These are phyloP conservation scores for Aureobasidium pullulans DNA, from an alignment of 2,329 filamentous ascomycete species.

Conservation along the genomic window DNA sequence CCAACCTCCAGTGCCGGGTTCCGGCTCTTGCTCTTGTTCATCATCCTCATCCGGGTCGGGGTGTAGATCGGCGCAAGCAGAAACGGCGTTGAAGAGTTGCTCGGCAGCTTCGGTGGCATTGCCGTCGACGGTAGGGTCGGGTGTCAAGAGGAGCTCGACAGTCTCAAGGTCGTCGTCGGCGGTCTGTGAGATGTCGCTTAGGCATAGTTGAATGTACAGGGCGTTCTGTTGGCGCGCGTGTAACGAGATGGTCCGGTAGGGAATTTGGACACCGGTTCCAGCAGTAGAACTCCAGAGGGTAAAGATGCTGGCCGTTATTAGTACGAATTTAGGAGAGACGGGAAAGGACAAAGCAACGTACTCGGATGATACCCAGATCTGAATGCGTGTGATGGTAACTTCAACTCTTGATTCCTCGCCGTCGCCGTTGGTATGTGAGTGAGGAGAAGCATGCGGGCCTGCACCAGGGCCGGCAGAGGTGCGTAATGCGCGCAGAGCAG, in stretches of 20 bases:
- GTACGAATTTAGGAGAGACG: background rate
- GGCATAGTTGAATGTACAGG: constrained; percentile 62
- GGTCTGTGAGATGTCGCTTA: constrained; percentile 48
- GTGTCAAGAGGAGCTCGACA: constrained; percentile 61
- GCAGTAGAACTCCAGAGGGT: constrained; percentile 56
- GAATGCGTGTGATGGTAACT: constrained; percentile 31
- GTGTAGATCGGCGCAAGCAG: constrained; percentile 67
- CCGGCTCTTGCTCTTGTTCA: constrained; percentile 47
- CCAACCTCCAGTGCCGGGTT: constrained; percentile 71
- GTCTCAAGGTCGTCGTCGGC: constrained; percentile 58
- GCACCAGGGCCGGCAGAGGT: constrained; percentile 4
- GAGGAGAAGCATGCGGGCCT: constrained; percentile 27
- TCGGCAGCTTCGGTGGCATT: constrained; percentile 29
- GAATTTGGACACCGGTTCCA: constrained; percentile 57
- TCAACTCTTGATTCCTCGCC: constrained; percentile 18
- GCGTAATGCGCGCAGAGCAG: constrained; percentile 42
- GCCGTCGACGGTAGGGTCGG: constrained; percentile 23
- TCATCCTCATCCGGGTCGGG: constrained; percentile 56
- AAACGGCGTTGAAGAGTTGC: constrained; percentile 61
- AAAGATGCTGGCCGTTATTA: constrained; percentile 40
- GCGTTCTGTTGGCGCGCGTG: constrained; percentile 61
- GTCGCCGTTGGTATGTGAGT: constrained; percentile 15
- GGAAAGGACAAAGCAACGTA: constrained; percentile 18
- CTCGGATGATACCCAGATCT: constrained; percentile 43
- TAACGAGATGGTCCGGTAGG: constrained; percentile 67